Base-by-base conservation (phyloP, 2,329 filamentous ascomycete species). In the Teratosphaeriaceae sp. region DNA sequence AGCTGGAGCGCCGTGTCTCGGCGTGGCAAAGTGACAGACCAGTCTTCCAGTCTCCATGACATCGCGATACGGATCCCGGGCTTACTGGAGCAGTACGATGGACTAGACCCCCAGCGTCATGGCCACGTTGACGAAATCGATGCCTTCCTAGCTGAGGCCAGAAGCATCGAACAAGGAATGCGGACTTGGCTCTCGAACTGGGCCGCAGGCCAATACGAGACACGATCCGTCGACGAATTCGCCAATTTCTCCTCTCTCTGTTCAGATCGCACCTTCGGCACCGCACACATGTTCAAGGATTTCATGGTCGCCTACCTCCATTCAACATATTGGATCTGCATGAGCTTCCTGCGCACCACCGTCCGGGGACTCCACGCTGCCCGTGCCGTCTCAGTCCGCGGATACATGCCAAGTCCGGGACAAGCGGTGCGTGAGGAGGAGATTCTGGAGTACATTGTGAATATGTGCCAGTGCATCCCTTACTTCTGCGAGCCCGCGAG, bases 261-360 rank as follows among this genome's bases (percentile, higher is more conserved):
- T 20, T 36, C 41, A n/a, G 53, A 60, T 34, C 53, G 51, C 21
- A 54, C 53, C 4, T 43, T 61, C 15, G 34, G 44, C 6, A 43
- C 54, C 24, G 53, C 49, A 7, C 55, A 49, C 43, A 45, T 45
- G n/a, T 61, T 61, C 40, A 39, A 47, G 2, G 50, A 45, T 30
- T 61, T 61, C 45, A 44, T 53, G 42, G 40, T 48, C 16, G 56
- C 47, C 13, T 61, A 60, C 29, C 41, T 61, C 13, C 40, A 52
- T 26, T 52, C 45, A 11, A 48, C 52, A 11, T 60, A 58, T 39
- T 60, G 58, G 58, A 45, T 54, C 11, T 47, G 48, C 6, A 55
- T 58, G 48, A 51, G 56, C 43, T 54, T 50, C 37, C 42, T 61
- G 15, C 52, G 56, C n/a, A 51, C 44, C 7, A 49, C 47, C 7